Evolutionary conservation across 352 stramenopile genomes (phyloP), one percentile per base, ranked within the genome.

Genomic region (Saprolegnia parasitica): DNA sequence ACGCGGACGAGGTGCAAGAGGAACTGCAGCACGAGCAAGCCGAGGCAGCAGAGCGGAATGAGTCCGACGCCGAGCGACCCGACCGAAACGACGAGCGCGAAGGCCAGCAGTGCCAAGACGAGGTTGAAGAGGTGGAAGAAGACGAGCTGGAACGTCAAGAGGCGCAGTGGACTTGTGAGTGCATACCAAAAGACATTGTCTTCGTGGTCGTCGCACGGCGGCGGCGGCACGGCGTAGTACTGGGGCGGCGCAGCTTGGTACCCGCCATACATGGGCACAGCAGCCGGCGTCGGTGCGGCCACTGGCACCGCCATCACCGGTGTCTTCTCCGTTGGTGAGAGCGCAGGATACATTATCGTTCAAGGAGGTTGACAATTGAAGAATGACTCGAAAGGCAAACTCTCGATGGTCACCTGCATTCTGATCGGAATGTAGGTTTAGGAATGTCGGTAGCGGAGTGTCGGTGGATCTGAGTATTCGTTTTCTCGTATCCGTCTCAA

Each of bases 91-190:
- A 89, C 73, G 18, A 89, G 65, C 39, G 77, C 73, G 57, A 91
- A 93, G 40, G 75, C 78, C 0, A 73, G 61, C 18, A 73, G 72
- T 6, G 79, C 85, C 16, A 93, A 76, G 5, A 79, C 23, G 21
- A 79, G 77, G 73, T 93, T 93, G 26, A 91, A 73, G 23, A 79
- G 49, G 56, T 90, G 81, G 75, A 89, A 93, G 18, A 68, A 42
- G 15, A 58, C n/a, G 23, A 68, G 46, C 32, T 68, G 16, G 24
- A 57, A 68, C 29, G 62, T 68, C 42, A 45, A 35, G 13, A 47
- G 50, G 24, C 46, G 62, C 29, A 68, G 50, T 11, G 62, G 62
- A 58, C 62, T 68, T 5, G 62, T 68, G n/a, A 68, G 40, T 0
- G 62, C 62, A 42, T 68, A 68, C 62, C 62, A 68, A 58, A 68